Conservation (phyloP, 257 asterid genomes). For the Ophiorrhiza pumila region DNA sequence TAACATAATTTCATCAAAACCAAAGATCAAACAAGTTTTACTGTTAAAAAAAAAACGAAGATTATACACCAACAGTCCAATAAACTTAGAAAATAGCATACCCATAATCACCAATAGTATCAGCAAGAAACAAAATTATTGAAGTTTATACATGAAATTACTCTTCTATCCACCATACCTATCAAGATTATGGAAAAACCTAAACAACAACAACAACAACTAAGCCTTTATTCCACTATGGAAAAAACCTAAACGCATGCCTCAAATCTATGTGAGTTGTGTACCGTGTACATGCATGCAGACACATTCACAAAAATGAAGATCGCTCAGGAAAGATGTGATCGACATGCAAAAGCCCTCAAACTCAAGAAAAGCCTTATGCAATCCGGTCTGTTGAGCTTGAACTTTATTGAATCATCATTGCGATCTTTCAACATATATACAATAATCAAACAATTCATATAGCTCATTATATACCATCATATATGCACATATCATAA, state of each 20-base stretch:
- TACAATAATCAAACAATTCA: background rate
- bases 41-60: background rate
- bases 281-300: background rate
- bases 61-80: background rate
- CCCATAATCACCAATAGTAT: background rate
- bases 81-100: background rate
- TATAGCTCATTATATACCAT: background rate
- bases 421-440: background rate
- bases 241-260: no score
- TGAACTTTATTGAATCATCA: background rate
- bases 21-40: background rate
- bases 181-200: background rate
- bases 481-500: background rate
- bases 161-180: background rate
- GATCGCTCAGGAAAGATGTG: background rate
- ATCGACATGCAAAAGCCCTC: background rate
- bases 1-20: background rate
- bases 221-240: no score
- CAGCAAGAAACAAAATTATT: background rate
- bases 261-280: background rate
- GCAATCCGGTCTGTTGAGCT: slow-evolving; percentile 1
- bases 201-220: no score
- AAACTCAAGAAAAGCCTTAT: background rate
- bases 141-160: no score
- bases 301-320: background rate